These are phyloP conservation scores for Cutaneotrichosporon sp. DNA, from an alignment of 1,284 basidiomycete species.

Conservation along the genomic window DNA sequence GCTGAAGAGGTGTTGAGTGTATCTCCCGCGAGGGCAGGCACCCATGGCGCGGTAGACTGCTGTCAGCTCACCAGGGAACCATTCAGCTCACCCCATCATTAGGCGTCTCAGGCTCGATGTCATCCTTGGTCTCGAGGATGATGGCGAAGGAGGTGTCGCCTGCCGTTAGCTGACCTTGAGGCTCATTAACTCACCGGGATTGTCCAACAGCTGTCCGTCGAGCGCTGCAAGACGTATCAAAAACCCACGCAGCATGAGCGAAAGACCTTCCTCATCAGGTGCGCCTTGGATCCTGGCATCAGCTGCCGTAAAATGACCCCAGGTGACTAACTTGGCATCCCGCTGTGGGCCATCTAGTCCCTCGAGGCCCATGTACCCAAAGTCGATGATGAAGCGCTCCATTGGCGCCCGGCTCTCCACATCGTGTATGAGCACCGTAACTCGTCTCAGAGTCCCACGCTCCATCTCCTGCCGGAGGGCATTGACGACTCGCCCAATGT, in stretches of 20 bases:
- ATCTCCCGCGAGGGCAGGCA: slow-evolving; percentile 39
- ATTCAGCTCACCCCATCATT: slow-evolving; percentile 54
- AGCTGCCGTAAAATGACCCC: not conserved
- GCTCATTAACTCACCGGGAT: slow-evolving; percentile 53
- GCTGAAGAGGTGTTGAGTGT: slow-evolving; percentile 27
- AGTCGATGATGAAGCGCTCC: slow-evolving; percentile 64
- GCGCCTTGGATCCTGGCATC: slow-evolving; percentile 24
- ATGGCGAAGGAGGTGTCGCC: slow-evolving; percentile 79
- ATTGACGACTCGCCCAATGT: slow-evolving; percentile 76
- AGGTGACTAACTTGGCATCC: slow-evolving; percentile 47
- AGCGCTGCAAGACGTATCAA: slow-evolving; percentile 78
- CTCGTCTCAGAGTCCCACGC: slow-evolving; percentile 31
- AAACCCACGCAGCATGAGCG: slow-evolving; percentile 78
- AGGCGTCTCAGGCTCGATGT: slow-evolving; percentile 60
- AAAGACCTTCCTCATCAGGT: slow-evolving; percentile 57
- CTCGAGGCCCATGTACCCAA: slow-evolving; percentile 66
- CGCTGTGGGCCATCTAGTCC: slow-evolving; percentile 64
- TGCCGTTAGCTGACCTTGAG: slow-evolving; percentile 37
- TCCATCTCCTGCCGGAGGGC: slow-evolving; percentile 71
- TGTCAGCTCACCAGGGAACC: slow-evolving; percentile 7
- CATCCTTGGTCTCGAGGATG: slow-evolving; percentile 74
- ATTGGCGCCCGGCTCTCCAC: slow-evolving; percentile 60
- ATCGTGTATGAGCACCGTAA: slow-evolving; percentile 68
- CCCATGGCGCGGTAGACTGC: slow-evolving; percentile 52
- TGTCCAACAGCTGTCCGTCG: slow-evolving; percentile 69